These are phyloP conservation scores for Priceomyces haplophilus DNA, from an alignment of 805 yeast genomes.

Conservation along the genomic window DNA sequence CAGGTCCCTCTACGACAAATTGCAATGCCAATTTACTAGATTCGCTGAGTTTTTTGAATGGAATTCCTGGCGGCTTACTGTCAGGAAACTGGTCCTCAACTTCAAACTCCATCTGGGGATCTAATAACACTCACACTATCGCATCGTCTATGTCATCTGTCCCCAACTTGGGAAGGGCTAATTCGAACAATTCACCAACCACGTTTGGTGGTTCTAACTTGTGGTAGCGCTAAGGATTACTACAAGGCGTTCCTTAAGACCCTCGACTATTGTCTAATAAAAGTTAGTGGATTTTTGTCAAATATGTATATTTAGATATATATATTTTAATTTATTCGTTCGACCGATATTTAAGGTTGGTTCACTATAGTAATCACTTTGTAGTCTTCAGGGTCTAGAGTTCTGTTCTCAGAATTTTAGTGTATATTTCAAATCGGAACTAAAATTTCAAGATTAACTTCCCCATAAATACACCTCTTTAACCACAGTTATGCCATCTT, in stretches of 20 bases:
- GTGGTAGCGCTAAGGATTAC: conserved; percentile 13
- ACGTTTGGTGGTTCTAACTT: conserved; percentile 17
- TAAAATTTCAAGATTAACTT: no score
- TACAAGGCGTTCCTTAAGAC: neutral
- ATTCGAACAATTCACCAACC: conserved; percentile 4
- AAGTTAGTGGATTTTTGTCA: conserved; percentile 3
- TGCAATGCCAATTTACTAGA: conserved; percentile 11
- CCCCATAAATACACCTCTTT: no score
- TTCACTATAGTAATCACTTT: no score
- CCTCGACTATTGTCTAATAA: no score
- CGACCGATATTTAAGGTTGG: no score
- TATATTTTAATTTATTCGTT: no score
- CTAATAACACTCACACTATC: conserved; percentile 7
- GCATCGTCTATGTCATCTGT: neutral
- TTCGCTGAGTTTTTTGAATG: conserved; percentile 17
- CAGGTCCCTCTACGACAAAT: conserved; percentile 1
- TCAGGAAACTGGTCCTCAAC: conserved; percentile 13
- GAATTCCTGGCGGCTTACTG: conserved; percentile 5
- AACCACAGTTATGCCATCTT: conserved; percentile 2
- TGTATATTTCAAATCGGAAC: no score
- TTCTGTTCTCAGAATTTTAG: no score
- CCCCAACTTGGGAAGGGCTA: conserved; percentile 1
- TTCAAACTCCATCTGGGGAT: conserved; percentile 23
- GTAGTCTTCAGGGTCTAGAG: no score
- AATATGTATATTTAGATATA: conserved; percentile 1